phyloP scores from a whole-genome alignment of 2,329 filamentous ascomycete species.

The Paraphaeosphaeria minitans region DNA sequence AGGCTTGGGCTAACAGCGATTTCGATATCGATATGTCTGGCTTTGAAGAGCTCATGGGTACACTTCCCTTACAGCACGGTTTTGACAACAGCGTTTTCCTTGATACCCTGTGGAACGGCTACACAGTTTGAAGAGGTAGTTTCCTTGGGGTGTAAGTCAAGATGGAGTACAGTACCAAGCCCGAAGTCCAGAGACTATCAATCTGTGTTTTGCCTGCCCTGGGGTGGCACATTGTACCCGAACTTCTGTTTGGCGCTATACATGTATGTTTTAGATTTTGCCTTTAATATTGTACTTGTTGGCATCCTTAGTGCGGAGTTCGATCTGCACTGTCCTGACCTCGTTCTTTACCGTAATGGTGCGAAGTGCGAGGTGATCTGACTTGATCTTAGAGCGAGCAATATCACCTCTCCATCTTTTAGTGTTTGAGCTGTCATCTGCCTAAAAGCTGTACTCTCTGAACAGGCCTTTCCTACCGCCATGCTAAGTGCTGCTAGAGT shows the following conservation, averaged over 20 bases:
- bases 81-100: constrained; percentile 32
- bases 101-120: constrained; percentile 19
- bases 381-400: not conserved
- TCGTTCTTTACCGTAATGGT: not conserved
- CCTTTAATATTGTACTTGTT: not conserved
- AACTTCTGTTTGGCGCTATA: no score
- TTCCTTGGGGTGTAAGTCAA: not conserved
- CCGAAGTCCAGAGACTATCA: no score
- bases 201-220: no score
- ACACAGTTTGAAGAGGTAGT: not conserved
- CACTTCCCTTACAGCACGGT: constrained; percentile 27
- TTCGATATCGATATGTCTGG: constrained; percentile 34
- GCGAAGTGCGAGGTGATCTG: not conserved
- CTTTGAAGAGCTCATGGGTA: constrained; percentile 34
- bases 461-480: not conserved
- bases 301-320: not conserved
- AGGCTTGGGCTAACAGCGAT: constrained; percentile 23
- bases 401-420: not conserved
- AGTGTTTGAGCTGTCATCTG: not conserved
- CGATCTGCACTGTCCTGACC: not conserved
- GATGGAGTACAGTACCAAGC: no score
- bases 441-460: not conserved
- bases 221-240: no score
- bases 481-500: not conserved
- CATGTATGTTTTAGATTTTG: not conserved